phyloP scores from a whole-genome alignment of 768 basidiomycete genomes.

The Punctularia strigosozonata region DNA sequence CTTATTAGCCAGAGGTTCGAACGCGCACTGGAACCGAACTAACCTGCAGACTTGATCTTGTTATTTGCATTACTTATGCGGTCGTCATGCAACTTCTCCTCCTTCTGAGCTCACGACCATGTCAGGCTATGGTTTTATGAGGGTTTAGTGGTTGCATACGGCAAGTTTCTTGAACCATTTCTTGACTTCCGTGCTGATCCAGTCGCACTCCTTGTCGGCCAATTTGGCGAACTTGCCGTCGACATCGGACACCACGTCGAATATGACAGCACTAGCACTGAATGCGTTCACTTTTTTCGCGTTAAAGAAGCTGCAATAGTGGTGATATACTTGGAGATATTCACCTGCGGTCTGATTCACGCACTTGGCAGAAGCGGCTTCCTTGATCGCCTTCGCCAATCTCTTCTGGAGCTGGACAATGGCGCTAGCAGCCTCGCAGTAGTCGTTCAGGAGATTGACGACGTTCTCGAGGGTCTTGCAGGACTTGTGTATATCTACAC shows the following conservation, averaged over 20 bases:
- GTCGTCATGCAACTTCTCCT: slow-evolving; percentile 70
- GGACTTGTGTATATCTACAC: slow-evolving; percentile 66
- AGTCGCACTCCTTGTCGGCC: slow-evolving; percentile 62
- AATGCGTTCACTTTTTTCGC: slow-evolving; percentile 48
- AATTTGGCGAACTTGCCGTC: slow-evolving; percentile 67
- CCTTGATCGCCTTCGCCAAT: slow-evolving; percentile 56
- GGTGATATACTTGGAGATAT: slow-evolving; percentile 9
- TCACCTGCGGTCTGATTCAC: slow-evolving; percentile 54
- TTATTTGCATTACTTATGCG: slow-evolving; percentile 52
- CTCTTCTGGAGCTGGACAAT: slow-evolving; percentile 63
- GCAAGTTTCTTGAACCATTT: slow-evolving; percentile 83
- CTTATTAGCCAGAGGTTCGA: neutral
- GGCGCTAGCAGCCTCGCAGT: slow-evolving; percentile 57
- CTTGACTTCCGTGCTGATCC: slow-evolving; percentile 54
- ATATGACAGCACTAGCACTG: slow-evolving; percentile 47
- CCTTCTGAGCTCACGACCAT: slow-evolving; percentile 40
- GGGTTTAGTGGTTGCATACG: slow-evolving; percentile 27
- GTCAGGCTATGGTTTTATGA: neutral
- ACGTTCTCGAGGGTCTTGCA: slow-evolving; percentile 67
- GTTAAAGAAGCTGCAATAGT: neutral
- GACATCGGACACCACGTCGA: slow-evolving; percentile 60
- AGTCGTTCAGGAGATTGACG: slow-evolving; percentile 56
- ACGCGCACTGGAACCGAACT: neutral
- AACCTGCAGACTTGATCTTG: slow-evolving; percentile 70
- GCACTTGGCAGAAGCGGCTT: slow-evolving; percentile 48